Percentiles rank a stretch among this genome's conserved stretches.
Conservation (phyloP, 2,329 filamentous ascomycete genomes). For the Chalaropsis thielavioides region DNA sequence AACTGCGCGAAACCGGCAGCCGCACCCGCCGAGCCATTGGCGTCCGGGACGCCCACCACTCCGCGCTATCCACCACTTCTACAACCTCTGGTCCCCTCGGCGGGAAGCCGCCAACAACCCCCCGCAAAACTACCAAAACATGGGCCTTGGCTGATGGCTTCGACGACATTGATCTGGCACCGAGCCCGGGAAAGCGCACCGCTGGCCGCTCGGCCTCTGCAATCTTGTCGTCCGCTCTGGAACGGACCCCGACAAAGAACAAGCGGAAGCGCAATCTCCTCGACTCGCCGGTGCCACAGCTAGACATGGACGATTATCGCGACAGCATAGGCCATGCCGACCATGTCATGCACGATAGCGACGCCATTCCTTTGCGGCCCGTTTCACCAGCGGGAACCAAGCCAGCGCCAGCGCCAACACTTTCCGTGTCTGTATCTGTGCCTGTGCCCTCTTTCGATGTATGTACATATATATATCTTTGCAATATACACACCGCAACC, state of each 20-base stretch:
- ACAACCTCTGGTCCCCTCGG: not conserved
- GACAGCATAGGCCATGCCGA: not conserved
- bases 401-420: not conserved
- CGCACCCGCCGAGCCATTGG: slow-evolving; percentile 13
- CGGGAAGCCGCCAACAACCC: slow-evolving; percentile 35
- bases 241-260: slow-evolving; percentile 45
- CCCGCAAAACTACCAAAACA: slow-evolving; percentile 42
- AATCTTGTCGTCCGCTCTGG: not conserved
- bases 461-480: too few species aligned
- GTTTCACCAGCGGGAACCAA: not conserved
- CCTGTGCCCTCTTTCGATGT: slow-evolving; percentile 12
- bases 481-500: too few species aligned
- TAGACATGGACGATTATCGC: slow-evolving; percentile 33
- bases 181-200: slow-evolving; percentile 37
- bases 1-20: slow-evolving; percentile 45
- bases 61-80: not conserved
- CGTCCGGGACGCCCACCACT: slow-evolving; percentile 26
- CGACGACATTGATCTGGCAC: slow-evolving; percentile 47
- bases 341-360: not conserved
- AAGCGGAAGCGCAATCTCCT: slow-evolving; percentile 55
- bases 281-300: slow-evolving; percentile 41
- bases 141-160: slow-evolving; percentile 60
- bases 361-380: not conserved
- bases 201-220: slow-evolving; percentile 1
- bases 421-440: not conserved